phyloP scores from a whole-genome alignment of 805 yeast genomes.

The Tetrapisispora fleetii region DNA sequence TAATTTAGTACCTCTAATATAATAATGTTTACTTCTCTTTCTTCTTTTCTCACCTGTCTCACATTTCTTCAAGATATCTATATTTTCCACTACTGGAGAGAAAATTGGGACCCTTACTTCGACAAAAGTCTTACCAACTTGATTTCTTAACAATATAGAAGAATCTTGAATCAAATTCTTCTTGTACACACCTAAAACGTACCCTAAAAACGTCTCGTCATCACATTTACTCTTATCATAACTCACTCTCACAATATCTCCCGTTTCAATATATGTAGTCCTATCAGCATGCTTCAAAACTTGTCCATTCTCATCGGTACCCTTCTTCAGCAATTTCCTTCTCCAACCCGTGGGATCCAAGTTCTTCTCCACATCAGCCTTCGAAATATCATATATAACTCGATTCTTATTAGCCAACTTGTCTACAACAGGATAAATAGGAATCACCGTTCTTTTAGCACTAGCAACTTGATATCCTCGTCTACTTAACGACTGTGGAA shows the following conservation, averaged over 20 bases:
- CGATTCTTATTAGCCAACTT: neutral
- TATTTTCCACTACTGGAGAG: constrained; percentile 65
- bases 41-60: constrained; percentile 40
- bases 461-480: constrained; percentile 1
- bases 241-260: constrained; percentile 70
- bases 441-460: neutral
- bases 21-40: constrained; percentile 79
- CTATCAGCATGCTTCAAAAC: constrained; percentile 28
- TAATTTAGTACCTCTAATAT: constrained; percentile 68
- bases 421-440: constrained; percentile 3
- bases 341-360: constrained; percentile 70
- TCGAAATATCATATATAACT: constrained; percentile 9
- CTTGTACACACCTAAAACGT: constrained; percentile 67
- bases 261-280: constrained; percentile 47
- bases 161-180: constrained; percentile 51
- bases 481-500: neutral
- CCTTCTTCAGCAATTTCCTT: constrained; percentile 39
- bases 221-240: constrained; percentile 46
- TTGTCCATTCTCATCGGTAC: neutral
- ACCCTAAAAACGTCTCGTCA: constrained; percentile 65
- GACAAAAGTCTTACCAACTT: constrained; percentile 71
- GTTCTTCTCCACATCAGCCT: constrained; percentile 39
- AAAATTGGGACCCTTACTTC: constrained; percentile 74
- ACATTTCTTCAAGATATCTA: constrained; percentile 71
- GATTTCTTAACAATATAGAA: constrained; percentile 73